Percentiles rank a stretch among this genome's conserved stretches.
Evolutionary conservation across 2,329 filamentous ascomycete genomes (phyloP).

Genomic region (Fusarium sp.): DNA sequence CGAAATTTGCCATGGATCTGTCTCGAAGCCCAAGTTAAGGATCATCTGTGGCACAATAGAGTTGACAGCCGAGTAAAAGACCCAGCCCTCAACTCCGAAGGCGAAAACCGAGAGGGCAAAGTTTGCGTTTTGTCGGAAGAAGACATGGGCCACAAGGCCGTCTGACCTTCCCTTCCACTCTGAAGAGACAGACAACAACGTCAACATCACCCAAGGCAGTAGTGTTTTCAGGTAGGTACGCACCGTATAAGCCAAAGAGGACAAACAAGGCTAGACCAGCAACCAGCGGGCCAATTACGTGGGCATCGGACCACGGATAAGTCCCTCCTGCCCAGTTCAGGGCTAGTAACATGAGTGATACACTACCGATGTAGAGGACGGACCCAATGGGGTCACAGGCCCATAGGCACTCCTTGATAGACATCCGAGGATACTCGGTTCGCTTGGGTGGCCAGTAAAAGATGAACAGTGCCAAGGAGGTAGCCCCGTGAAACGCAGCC

Average conservation of each 20-base stretch:
- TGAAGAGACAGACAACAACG: not conserved
- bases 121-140: conserved; percentile 14
- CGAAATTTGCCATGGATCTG: conserved; percentile 9
- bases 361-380: conserved; percentile 8
- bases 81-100: conserved; percentile 11
- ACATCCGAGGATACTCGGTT: conserved; percentile 1
- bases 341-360: conserved; percentile 9
- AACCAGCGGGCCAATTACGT: conserved; percentile 3
- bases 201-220: not conserved
- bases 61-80: conserved; percentile 12
- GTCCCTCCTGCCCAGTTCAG: conserved; percentile 10
- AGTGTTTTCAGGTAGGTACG: not conserved
- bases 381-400: conserved; percentile 13
- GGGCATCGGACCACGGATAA: conserved; percentile 8
- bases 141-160: conserved; percentile 9
- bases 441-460: conserved; percentile 14
- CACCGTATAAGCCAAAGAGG: conserved; percentile 9
- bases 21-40: conserved; percentile 10
- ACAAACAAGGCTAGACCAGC: conserved; percentile 3
- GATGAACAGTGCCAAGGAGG: conserved; percentile 1
- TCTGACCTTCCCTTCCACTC: conserved; percentile 12
- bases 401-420: conserved; percentile 6
- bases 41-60: conserved; percentile 11
- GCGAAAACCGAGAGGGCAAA: conserved; percentile 12
- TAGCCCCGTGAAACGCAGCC: conserved; percentile 10